Conservation (phyloP, 331 rosid species). For the Stylosanthes scabra region DNA sequence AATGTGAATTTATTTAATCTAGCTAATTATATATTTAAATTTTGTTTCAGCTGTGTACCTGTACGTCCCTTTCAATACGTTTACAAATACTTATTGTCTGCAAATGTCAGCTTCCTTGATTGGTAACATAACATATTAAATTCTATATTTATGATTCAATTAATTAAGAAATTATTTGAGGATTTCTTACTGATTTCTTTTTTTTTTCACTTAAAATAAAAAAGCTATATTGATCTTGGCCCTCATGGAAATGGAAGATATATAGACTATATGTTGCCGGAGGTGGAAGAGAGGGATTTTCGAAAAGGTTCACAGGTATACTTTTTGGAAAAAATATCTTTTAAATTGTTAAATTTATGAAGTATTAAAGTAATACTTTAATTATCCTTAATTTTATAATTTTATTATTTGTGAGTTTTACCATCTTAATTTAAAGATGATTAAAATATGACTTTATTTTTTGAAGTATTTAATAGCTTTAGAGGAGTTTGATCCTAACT, state of each 20-base stretch:
- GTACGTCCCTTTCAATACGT: constrained; percentile 81
- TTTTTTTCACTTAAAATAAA: neutral
- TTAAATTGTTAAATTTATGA: neutral
- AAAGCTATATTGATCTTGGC: constrained; percentile 77
- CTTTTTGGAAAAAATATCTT: constrained; percentile 12
- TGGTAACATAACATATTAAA: constrained; percentile 56
- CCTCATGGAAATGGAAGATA: constrained; percentile 95
- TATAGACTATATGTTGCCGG: constrained; percentile 84
- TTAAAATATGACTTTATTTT: too few relatives aligned
- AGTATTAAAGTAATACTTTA: too few relatives aligned
- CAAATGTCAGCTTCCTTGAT: constrained; percentile 92
- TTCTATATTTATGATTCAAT: constrained; percentile 11
- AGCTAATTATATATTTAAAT: constrained; percentile 30
- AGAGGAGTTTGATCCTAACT: neutral
- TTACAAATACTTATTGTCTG: constrained; percentile 77
- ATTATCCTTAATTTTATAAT: too few relatives aligned
- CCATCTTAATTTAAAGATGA: too few relatives aligned
- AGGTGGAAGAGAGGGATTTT: constrained; percentile 72
- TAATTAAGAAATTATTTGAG: constrained; percentile 4
- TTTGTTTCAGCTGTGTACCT: constrained; percentile 80
- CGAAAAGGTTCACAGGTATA: constrained; percentile 96
- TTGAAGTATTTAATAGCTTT: neutral
- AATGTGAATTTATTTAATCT: constrained; percentile 6
- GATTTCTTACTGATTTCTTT: constrained; percentile 21
- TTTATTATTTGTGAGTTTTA: neutral